Evolutionary conservation across 2,329 filamentous ascomycete genomes (phyloP).

Genomic region (Orbilia brochopaga): DNA sequence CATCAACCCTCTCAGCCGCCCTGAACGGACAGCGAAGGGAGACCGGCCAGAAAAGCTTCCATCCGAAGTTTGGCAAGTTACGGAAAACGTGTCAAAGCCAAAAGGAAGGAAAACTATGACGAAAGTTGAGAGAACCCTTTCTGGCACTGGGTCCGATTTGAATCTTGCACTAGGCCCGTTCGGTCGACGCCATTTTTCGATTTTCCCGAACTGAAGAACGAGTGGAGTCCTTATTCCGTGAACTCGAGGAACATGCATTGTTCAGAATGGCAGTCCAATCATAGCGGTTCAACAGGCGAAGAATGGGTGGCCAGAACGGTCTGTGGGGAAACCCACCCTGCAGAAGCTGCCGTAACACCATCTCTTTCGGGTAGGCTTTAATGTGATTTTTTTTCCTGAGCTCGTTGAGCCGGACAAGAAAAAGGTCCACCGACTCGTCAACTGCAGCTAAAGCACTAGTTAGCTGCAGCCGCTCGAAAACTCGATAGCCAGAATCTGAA

Average conservation of each 20-base stretch:
- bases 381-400: background rate
- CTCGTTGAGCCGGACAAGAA: background rate
- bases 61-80: slow-evolving; percentile 47
- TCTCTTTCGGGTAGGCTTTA: background rate
- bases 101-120: slow-evolving; percentile 27
- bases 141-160: slow-evolving; percentile 19
- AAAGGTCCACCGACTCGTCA: background rate
- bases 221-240: slow-evolving; percentile 48
- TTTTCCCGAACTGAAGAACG: slow-evolving; percentile 25
- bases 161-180: slow-evolving; percentile 25
- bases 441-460: background rate
- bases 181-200: slow-evolving; percentile 12
- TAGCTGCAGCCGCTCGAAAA: background rate
- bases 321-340: slow-evolving; percentile 47
- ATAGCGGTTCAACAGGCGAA: slow-evolving; percentile 30
- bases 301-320: slow-evolving; percentile 41
- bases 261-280: slow-evolving; percentile 34
- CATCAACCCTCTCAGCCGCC: slow-evolving; percentile 33
- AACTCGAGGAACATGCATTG: slow-evolving; percentile 43
- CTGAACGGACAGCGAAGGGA: slow-evolving; percentile 17
- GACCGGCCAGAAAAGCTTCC: slow-evolving; percentile 34
- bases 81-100: slow-evolving; percentile 33
- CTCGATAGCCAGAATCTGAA: background rate
- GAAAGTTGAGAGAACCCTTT: slow-evolving; percentile 34
- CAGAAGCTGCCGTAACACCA: slow-evolving; percentile 21